Percentiles rank a stretch among this genome's conserved stretches.
Evolutionary conservation across 2,329 filamentous ascomycete species (phyloP).

Genomic region (Claviceps sorghi): DNA sequence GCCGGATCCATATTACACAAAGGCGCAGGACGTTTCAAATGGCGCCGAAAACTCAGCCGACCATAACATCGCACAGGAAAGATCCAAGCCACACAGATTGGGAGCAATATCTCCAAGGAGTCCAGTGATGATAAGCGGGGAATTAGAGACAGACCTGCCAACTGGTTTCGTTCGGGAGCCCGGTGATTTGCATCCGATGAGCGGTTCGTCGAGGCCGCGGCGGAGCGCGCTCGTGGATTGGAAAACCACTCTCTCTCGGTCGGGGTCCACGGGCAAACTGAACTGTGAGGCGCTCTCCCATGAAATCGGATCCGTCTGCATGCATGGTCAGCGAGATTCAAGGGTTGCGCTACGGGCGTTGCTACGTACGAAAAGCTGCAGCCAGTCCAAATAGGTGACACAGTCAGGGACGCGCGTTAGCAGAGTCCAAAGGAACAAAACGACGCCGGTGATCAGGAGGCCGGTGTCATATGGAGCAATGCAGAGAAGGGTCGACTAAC

Average conservation of each 20-base stretch:
- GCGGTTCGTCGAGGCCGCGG: conserved; percentile 82
- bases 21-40: conserved; percentile 6
- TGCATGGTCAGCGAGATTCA: conserved; percentile 5
- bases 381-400: conserved; percentile 1
- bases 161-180: conserved; percentile 95
- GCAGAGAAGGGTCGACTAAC: conserved; percentile 37
- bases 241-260: conserved; percentile 35
- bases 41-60: conserved; percentile 9
- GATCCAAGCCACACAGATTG: conserved; percentile 17
- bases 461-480: not conserved
- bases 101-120: conserved; percentile 21
- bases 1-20: conserved; percentile 10
- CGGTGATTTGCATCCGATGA: conserved; percentile 93
- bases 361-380: conserved; percentile 47
- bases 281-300: conserved; percentile 92
- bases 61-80: conserved; percentile 13
- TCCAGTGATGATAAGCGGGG: conserved; percentile 42
- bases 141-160: conserved; percentile 90
- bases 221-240: conserved; percentile 40
- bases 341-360: not conserved
- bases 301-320: conserved; percentile 90
- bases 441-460: not conserved
- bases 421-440: conserved; percentile 2
- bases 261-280: conserved; percentile 88
- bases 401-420: conserved; percentile 3